These are phyloP conservation scores for Teratosphaeria destructans DNA, from an alignment of 2,329 filamentous ascomycete genomes.

Conservation along the genomic window DNA sequence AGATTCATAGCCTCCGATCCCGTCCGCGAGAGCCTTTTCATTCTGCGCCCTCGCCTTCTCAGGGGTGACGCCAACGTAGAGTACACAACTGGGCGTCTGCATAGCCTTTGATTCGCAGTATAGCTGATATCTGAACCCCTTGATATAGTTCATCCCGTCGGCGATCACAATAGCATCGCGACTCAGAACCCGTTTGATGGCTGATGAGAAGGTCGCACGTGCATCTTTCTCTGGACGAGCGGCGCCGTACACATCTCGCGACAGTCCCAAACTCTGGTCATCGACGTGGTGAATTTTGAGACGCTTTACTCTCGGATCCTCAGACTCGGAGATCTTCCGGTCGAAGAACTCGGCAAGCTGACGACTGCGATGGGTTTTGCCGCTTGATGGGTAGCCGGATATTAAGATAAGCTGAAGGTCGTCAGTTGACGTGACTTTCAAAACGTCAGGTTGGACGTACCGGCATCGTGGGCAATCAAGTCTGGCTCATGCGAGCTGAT, in stretches of 20 bases:
- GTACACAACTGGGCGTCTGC: constrained; percentile 62
- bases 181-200: constrained; percentile 65
- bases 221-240: constrained; percentile 76
- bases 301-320: constrained; percentile 36
- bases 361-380: constrained; percentile 49
- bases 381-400: constrained; percentile 53
- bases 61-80: constrained; percentile 51
- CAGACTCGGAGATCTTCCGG: constrained; percentile 40
- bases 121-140: constrained; percentile 79
- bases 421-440: neutral
- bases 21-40: constrained; percentile 32
- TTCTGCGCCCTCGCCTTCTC: constrained; percentile 53
- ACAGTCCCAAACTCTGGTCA: constrained; percentile 59
- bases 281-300: constrained; percentile 66
- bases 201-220: constrained; percentile 62
- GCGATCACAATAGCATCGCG: constrained; percentile 67
- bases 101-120: constrained; percentile 76
- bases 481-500: neutral
- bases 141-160: constrained; percentile 79
- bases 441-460: neutral
- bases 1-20: constrained; percentile 33
- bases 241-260: constrained; percentile 62
- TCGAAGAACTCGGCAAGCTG: constrained; percentile 58
- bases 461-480: neutral
- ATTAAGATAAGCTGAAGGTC: constrained; percentile 26